phyloP scores from a whole-genome alignment of 2,329 filamentous ascomycete species.

The Coniochaeta sp. region DNA sequence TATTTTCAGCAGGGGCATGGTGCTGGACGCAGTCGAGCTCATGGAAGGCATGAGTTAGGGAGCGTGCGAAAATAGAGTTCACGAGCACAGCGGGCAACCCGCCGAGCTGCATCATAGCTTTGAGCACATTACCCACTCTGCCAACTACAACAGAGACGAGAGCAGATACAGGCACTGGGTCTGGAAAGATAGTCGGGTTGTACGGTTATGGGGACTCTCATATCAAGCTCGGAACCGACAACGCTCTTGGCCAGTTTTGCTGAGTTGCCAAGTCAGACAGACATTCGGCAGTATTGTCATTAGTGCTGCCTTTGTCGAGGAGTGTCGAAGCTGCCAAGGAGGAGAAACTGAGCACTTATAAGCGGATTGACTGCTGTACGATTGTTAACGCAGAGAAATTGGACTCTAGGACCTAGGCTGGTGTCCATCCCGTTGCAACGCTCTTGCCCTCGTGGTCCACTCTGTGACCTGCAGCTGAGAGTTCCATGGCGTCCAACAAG shows the following conservation, averaged over 20 bases:
- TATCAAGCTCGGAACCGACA: not conserved
- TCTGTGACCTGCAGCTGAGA: not conserved
- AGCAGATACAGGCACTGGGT: not conserved
- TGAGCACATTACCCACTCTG: not conserved
- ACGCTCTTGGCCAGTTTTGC: constrained; percentile 11
- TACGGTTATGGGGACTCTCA: not conserved
- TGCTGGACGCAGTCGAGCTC: constrained; percentile 79
- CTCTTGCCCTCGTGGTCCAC: not conserved
- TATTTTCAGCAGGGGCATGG: constrained; percentile 76
- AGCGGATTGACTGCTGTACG: constrained; percentile 13
- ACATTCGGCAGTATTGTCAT: constrained; percentile 1
- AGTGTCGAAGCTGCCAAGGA: constrained; percentile 14
- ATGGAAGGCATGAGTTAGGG: constrained; percentile 75
- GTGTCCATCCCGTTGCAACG: not conserved
- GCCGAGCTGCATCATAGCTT: not conserved
- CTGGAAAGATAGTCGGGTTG: not conserved
- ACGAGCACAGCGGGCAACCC: not conserved
- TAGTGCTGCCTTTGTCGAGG: constrained; percentile 10
- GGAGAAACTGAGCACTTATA: not conserved
- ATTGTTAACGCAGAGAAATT: constrained; percentile 14
- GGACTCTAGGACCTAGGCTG: constrained; percentile 8
- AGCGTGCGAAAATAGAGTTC: not conserved
- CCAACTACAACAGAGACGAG: not conserved
- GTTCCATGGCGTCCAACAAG: not conserved
- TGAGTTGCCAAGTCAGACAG: not conserved